Base-by-base conservation (phyloP, 1,284 basidiomycete genomes). In the Volvariella volvacea region DNA sequence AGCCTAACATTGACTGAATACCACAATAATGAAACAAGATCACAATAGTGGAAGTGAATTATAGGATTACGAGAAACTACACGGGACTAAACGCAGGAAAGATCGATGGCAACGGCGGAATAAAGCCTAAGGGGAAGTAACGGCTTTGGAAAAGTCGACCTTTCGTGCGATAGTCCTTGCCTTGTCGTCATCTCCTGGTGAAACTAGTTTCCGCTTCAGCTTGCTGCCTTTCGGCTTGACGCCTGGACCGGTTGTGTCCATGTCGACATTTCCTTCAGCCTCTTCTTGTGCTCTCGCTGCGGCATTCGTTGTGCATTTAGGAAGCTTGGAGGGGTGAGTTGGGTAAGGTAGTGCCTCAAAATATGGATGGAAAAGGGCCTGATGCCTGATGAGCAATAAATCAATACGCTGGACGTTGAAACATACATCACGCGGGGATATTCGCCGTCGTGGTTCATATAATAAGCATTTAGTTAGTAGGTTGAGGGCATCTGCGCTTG, bases 391-490 rank as follows among this genome's bases (percentile, higher is more conserved):
- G 30, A 36, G 50, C 21, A 33, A 39, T 40, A 25, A 45, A 3
- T 21, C 8, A 38, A 32, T 21, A 31, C 44, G 28, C 19, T 39
- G 37, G 19, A 28, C 15, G 41, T 43, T 51, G 42, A 9, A 7
- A 58, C 77, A 51, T 47, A 90, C 91, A 54, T 89, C 80, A 64
- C 72, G 74, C n/a, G 93, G 90, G 37, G 76, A 74, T 43, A 93
- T 83, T 2, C 96, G 83, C 55, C 78, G 82, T 28, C 79, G 71
- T 4, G 96, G 96, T 57, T 99, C 92, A 57, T 89, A 97, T 4
- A 78, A 70, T 14, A 99, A 69, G 55, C 90, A 86, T 57, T 80
- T 83, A 47, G 70, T 73, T 30, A 97, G 74, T 9, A 99, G 73
- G 53, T 92, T 93, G 31, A 98, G 71, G 0, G 92, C 83, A 52